Percentiles rank a stretch among this genome's conserved stretches.
These are phyloP conservation scores for Oryza meridionalis DNA, from an alignment of 176 grass and related monocot species.

Conservation along the genomic window DNA sequence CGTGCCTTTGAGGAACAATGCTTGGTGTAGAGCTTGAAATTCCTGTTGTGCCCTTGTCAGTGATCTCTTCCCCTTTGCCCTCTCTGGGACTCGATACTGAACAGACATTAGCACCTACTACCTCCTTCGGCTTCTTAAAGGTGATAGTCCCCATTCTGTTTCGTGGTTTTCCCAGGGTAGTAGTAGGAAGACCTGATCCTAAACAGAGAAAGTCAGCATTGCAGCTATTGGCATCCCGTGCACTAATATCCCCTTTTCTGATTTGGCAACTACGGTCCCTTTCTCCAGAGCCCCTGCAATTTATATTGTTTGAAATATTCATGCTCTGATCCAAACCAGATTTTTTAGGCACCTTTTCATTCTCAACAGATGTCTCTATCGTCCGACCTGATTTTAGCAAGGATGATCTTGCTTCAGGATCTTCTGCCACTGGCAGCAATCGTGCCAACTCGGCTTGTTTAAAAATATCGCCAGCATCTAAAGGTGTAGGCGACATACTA, in stretches of 20 bases:
- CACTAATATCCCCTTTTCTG: slow-evolving; percentile 25
- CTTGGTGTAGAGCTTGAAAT: slow-evolving; percentile 32
- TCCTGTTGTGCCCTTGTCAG: slow-evolving; percentile 16
- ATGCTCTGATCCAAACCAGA: slow-evolving; percentile 33
- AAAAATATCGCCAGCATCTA: slow-evolving; percentile 31
- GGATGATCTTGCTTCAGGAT: slow-evolving; percentile 16
- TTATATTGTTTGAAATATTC: slow-evolving; percentile 24
- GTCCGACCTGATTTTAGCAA: slow-evolving; percentile 10
- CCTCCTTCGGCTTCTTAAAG: slow-evolving; percentile 51
- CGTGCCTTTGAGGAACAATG: slow-evolving; percentile 52
- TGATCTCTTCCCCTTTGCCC: slow-evolving; percentile 47
- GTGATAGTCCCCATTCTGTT: slow-evolving; percentile 37
- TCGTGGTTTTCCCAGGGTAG: slow-evolving; percentile 32
- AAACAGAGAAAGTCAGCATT: slow-evolving; percentile 36
- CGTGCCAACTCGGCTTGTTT: slow-evolving; percentile 49
- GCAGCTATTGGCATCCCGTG: slow-evolving; percentile 14
- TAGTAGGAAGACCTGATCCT: slow-evolving; percentile 40
- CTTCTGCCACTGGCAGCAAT: slow-evolving; percentile 32
- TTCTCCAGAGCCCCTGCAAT: slow-evolving; percentile 27
- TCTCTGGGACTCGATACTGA: slow-evolving; percentile 28
- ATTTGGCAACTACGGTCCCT: slow-evolving; percentile 17
- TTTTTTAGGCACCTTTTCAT: slow-evolving; percentile 33
- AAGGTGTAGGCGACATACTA: slow-evolving; percentile 7
- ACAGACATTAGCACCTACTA: slow-evolving; percentile 40
- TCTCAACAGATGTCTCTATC: slow-evolving; percentile 29